Conservation (phyloP, 257 asterid species). For the Solanum paucissectum region DNA sequence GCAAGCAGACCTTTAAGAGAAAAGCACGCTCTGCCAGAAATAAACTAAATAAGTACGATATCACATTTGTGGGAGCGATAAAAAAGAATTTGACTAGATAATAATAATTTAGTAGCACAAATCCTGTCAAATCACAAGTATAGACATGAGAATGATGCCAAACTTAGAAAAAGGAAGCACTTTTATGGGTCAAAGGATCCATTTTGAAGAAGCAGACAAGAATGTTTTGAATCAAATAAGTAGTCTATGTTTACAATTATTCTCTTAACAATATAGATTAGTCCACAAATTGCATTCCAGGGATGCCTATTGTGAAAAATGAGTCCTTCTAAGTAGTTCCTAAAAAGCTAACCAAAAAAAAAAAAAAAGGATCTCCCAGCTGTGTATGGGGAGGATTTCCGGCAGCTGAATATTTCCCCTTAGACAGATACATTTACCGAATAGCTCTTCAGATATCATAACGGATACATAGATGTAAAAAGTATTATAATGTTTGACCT, state of each 20-base stretch:
- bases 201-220: not conserved
- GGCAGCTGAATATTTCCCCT: not conserved
- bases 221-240: not conserved
- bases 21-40: slow-evolving; percentile 8
- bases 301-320: not conserved
- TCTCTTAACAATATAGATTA: not conserved
- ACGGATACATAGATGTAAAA: not conserved
- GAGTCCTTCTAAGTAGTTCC: not conserved
- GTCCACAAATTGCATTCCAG: not conserved
- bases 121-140: not conserved
- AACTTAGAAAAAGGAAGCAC: not conserved
- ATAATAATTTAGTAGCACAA: not conserved
- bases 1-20: slow-evolving; percentile 13
- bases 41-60: not conserved
- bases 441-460: not conserved
- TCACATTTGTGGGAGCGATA: not conserved
- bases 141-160: not conserved
- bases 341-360: not conserved
- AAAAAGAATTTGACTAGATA: not conserved
- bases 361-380: not conserved
- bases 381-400: not conserved
- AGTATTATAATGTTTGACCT: not conserved
- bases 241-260: not conserved
- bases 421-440: not conserved
- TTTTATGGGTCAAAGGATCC: not conserved